Evolutionary conservation across 805 yeast genomes (phyloP).

Genomic region (Candida maesae): DNA sequence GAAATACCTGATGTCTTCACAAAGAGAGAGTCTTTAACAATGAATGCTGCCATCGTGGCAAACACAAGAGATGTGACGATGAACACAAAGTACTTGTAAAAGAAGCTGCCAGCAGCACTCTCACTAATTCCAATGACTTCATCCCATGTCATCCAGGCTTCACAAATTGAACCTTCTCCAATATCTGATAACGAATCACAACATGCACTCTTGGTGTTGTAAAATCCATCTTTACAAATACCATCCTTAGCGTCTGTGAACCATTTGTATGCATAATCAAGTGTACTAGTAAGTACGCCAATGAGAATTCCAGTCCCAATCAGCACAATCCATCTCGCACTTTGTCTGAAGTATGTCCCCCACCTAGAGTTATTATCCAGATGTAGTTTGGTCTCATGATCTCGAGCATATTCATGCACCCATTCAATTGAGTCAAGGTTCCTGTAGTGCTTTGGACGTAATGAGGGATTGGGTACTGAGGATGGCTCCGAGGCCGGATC

Average conservation of each 20-base stretch:
- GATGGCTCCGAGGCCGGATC: background rate
- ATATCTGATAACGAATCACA: conserved; percentile 24
- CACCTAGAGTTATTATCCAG: conserved; percentile 2
- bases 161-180: conserved; percentile 24
- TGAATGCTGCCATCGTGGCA: conserved; percentile 35
- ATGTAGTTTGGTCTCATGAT: conserved; percentile 9
- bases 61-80: conserved; percentile 35
- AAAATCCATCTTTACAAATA: conserved; percentile 36
- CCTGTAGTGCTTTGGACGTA: conserved; percentile 28
- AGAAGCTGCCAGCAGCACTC: conserved; percentile 28
- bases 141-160: conserved; percentile 33
- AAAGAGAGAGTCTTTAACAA: conserved; percentile 31
- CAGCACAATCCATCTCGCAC: conserved; percentile 44
- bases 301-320: conserved; percentile 41
- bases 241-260: conserved; percentile 53
- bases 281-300: conserved; percentile 45
- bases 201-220: conserved; percentile 26
- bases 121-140: conserved; percentile 23
- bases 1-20: conserved; percentile 64
- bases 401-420: conserved; percentile 40
- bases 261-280: conserved; percentile 48
- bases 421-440: conserved; percentile 48
- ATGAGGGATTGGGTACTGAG: conserved; percentile 4
- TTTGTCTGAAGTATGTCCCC: conserved; percentile 10
- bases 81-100: conserved; percentile 35